These are phyloP conservation scores for Sugiyamaella xylanicola DNA, from an alignment of 1,139 yeast genomes.

Conservation along the genomic window DNA sequence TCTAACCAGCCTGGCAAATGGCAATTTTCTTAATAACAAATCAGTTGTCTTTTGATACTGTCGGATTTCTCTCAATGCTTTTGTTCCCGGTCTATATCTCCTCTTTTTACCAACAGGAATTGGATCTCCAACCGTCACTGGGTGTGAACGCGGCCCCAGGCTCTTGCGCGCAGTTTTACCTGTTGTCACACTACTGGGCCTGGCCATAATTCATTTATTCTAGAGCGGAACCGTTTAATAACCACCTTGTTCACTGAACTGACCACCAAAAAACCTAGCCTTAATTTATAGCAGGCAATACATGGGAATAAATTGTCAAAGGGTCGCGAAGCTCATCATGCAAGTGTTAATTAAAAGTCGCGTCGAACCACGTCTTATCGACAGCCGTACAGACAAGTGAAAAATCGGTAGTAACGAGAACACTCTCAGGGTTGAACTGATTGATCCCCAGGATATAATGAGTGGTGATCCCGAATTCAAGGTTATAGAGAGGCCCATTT, in stretches of 20 bases:
- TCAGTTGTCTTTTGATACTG: constrained; percentile 79
- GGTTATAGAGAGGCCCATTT: constrained; percentile 6
- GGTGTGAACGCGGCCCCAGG: neutral
- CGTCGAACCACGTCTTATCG: neutral
- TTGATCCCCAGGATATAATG: too few relatives aligned
- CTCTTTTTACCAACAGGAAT: constrained; percentile 42
- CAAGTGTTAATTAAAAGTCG: constrained; percentile 6
- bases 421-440: too few relatives aligned
- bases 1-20: constrained; percentile 83
- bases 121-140: constrained; percentile 4
- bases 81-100: constrained; percentile 71
- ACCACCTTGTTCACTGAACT: neutral
- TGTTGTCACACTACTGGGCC: constrained; percentile 9
- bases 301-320: too few relatives aligned
- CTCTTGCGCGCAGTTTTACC: constrained; percentile 8
- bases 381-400: neutral
- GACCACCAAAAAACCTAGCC: too few relatives aligned
- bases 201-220: neutral
- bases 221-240: too few relatives aligned
- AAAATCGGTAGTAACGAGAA: neutral
- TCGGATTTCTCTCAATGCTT: constrained; percentile 76
- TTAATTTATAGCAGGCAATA: too few relatives aligned
- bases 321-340: too few relatives aligned
- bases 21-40: constrained; percentile 74
- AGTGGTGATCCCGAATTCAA: constrained; percentile 1